These are phyloP conservation scores for Ilex paraguariensis DNA, from an alignment of 305 asterid species.

Conservation along the genomic window DNA sequence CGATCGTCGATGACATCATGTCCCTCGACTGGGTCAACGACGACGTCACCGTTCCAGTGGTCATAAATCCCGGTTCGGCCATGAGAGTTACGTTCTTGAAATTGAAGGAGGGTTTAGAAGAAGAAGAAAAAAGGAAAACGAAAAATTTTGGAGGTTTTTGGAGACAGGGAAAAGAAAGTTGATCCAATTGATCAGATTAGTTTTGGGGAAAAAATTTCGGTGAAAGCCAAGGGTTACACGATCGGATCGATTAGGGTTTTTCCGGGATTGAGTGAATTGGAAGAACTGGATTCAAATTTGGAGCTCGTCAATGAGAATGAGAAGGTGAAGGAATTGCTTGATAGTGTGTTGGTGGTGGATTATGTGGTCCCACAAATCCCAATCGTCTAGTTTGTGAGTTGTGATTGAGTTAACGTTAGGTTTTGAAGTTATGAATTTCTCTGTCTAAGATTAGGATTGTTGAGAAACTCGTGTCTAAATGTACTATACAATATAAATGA, in stretches of 20 bases:
- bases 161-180: constrained; percentile 50
- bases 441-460: too few relatives aligned
- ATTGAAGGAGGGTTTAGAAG: constrained; percentile 58
- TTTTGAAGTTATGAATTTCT: too few relatives aligned
- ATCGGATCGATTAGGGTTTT: constrained; percentile 72
- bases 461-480: too few relatives aligned
- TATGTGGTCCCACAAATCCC: constrained; percentile 27
- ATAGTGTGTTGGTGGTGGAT: constrained; percentile 63
- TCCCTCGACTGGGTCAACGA: constrained; percentile 75
- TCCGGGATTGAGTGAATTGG: constrained; percentile 44
- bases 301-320: constrained; percentile 59
- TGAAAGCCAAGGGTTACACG: constrained; percentile 71
- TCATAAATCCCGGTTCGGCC: constrained; percentile 51
- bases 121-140: constrained; percentile 26
- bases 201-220: constrained; percentile 76
- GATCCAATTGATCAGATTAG: constrained; percentile 51
- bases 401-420: background rate
- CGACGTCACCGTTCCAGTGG: constrained; percentile 32
- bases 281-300: constrained; percentile 42
- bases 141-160: constrained; percentile 44
- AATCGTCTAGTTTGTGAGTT: constrained; percentile 36
- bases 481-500: too few relatives aligned
- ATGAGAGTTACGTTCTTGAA: constrained; percentile 59
- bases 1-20: constrained; percentile 63
- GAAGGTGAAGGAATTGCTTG: constrained; percentile 53